These are phyloP conservation scores for Cerioporus squamosus DNA, from an alignment of 1,284 basidiomycete genomes.

Conservation along the genomic window DNA sequence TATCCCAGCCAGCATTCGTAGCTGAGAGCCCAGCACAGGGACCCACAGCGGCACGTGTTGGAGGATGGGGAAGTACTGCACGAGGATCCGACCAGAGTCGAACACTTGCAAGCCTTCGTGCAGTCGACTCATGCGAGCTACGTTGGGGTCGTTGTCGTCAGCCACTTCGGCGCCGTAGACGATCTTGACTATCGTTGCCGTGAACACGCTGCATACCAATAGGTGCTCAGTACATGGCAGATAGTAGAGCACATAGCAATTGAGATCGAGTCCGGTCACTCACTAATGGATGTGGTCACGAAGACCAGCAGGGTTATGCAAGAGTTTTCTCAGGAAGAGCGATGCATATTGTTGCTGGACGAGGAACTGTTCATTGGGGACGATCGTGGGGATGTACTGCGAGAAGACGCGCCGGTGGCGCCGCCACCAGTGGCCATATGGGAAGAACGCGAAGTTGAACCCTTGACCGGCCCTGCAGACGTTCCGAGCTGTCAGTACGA, in stretches of 20 bases:
- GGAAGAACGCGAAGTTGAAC: conserved; percentile 20
- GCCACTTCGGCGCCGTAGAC: conserved; percentile 21
- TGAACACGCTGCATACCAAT: conserved; percentile 7
- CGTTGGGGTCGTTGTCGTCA: conserved; percentile 12
- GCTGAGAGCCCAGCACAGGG: conserved; percentile 24
- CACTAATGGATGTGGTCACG: conserved; percentile 6
- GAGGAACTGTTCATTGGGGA: not conserved
- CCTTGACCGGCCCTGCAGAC: conserved; percentile 19
- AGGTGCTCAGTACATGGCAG: not conserved
- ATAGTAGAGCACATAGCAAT: not conserved
- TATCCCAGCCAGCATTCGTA: not conserved
- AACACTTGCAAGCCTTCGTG: conserved; percentile 7
- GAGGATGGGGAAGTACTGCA: conserved; percentile 20
- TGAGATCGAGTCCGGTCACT: not conserved
- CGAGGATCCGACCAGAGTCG: conserved; percentile 9
- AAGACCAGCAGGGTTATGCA: not conserved
- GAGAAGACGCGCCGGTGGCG: conserved; percentile 19
- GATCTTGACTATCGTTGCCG: conserved; percentile 15
- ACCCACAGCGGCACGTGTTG: conserved; percentile 27
- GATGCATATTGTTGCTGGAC: not conserved
- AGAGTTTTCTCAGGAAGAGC: not conserved
- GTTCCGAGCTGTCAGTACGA: no score
- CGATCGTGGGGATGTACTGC: not conserved
- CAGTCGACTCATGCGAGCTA: conserved; percentile 12
- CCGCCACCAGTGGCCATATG: conserved; percentile 24